Conservation (phyloP, 257 asterid species). For the Ligustrum vulgare region DNA sequence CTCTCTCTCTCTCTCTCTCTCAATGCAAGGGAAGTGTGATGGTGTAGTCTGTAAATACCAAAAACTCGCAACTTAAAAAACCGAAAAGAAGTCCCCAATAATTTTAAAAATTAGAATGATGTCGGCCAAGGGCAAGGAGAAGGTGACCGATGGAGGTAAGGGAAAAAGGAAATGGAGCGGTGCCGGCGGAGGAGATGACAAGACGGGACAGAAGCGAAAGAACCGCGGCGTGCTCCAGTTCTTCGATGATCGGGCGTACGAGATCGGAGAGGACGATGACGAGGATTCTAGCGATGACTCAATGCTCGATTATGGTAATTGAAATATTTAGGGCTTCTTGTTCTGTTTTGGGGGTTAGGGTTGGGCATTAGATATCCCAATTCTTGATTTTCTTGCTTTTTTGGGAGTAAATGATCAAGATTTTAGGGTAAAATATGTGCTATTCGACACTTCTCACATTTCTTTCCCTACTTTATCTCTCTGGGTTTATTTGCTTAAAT, state of each 20-base stretch:
- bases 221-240: conserved; percentile 59
- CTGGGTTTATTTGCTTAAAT: not conserved
- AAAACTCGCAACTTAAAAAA: not conserved
- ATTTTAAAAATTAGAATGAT: conserved; percentile 42
- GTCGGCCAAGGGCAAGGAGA: conserved; percentile 80
- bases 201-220: conserved; percentile 58
- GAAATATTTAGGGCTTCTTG: conserved; percentile 14
- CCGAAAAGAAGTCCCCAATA: not conserved
- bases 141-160: conserved; percentile 48
- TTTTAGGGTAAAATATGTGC: not conserved
- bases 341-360: conserved; percentile 8
- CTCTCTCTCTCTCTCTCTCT: no score
- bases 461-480: not conserved
- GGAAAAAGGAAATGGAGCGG: conserved; percentile 59
- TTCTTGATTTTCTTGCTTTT: not conserved
- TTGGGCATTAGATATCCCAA: not conserved
- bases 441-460: not conserved
- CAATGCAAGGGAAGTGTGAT: no score
- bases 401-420: not conserved
- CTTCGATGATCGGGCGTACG: conserved; percentile 65
- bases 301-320: conserved; percentile 43
- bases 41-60: no score
- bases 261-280: conserved; percentile 48
- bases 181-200: conserved; percentile 36
- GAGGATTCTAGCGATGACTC: conserved; percentile 54